phyloP scores from a whole-genome alignment of 257 asterid species.

The Verbascum thapsus region DNA sequence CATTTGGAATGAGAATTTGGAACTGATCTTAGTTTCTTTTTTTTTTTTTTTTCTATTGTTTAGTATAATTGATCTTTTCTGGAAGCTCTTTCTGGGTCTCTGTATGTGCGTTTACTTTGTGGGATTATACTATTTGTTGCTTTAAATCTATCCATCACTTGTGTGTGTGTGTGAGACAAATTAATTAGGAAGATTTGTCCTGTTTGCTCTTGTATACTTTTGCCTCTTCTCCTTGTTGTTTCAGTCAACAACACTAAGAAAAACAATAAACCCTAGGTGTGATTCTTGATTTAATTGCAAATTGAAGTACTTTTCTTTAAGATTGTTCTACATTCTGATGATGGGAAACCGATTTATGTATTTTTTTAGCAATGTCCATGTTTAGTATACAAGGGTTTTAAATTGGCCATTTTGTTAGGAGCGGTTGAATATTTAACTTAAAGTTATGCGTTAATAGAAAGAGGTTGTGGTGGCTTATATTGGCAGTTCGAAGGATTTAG shows the following conservation, averaged over 20 bases:
- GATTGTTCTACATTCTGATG: background rate
- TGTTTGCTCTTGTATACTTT: background rate
- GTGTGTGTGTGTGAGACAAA: background rate
- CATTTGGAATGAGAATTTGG: conserved; percentile 1
- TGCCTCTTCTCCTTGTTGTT: too few relatives aligned
- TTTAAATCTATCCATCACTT: conserved; percentile 13
- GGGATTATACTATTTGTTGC: background rate
- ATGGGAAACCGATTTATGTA: background rate
- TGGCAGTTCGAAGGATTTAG: background rate
- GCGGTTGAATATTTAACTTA: conserved; percentile 1
- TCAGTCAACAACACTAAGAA: too few relatives aligned
- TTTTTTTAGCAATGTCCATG: background rate
- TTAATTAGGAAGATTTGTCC: conserved; percentile 1
- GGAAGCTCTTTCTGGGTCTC: conserved; percentile 1
- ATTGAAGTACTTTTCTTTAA: background rate
- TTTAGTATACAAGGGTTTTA: background rate
- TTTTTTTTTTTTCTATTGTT: too few relatives aligned
- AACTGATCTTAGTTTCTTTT: background rate
- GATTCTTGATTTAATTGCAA: background rate
- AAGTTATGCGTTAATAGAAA: background rate
- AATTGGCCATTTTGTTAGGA: background rate
- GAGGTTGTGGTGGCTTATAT: background rate
- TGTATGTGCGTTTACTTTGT: background rate
- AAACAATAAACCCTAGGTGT: too few relatives aligned
- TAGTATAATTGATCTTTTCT: conserved; percentile 1